Base-by-base conservation (phyloP, 2,329 filamentous ascomycete species). In the Paecilomyces formosus region DNA sequence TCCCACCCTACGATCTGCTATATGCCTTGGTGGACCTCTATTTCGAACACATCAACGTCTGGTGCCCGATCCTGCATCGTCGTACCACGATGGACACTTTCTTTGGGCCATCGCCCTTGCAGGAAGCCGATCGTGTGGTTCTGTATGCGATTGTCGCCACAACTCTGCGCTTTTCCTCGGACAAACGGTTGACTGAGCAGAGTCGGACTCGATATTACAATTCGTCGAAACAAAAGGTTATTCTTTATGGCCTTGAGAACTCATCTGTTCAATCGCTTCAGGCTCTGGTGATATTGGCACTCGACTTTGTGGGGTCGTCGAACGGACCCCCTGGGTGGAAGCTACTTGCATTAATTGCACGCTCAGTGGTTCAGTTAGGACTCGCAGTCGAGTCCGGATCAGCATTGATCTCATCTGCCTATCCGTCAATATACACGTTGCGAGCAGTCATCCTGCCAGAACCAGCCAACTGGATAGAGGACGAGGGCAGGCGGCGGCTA, bases 321-420 rank as follows among this genome's bases (percentile, higher is more conserved):
- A 96, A 96, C 70, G 92, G 92, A 0, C 92, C 92, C 1, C 91
- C 92, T 0, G 92, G 90, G 2, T 96, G 92, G 92, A 96, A 96
- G 68, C 82, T 96, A 59, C 85, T 96, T 72, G 92, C 92, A 6
- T 77, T 96, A 55, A 95, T 96, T 61, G 92, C 91, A 1, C 85
- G 92, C 21, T 92, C 90, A 6, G 90, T 95, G 1, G 91, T 96
- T 1, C 92, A 96, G 71, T 79, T 96, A 1, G 92, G 92, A 0
- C 77, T 97, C 26, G 87, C 91, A 0, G 90, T 93, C 1, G 92
- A 97, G 70, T 85, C 84, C 4, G 92, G 87, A 28, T 94, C 90
- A 0, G 85, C 88, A 6, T 86, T 89, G 11, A 86, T 93, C 1
- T 87, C 90, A 1, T 90, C 91, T 0, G 83, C 86, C 57, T 91